Conservation (phyloP, 352 stramenopile species). For the Globisporangium polare region DNA sequence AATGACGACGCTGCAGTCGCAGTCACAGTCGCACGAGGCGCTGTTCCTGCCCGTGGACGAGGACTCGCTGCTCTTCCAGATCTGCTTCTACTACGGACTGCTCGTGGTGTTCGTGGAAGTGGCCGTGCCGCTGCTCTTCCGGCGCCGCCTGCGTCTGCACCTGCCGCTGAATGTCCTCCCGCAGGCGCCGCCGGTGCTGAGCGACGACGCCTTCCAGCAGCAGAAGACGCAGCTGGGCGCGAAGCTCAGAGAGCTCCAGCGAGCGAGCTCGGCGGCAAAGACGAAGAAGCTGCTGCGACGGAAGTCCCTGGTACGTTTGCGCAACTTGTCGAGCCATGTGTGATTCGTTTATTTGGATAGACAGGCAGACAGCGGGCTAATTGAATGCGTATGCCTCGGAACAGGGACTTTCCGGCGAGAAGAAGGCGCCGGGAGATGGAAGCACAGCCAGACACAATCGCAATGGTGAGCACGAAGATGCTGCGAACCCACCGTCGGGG, state of each 20-base stretch:
- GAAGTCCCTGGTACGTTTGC: background rate
- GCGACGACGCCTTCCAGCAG: slow-evolving; percentile 36
- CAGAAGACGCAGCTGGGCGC: slow-evolving; percentile 33
- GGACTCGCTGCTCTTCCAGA: slow-evolving; percentile 42
- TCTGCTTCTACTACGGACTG: slow-evolving; percentile 55
- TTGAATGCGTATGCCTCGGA: background rate
- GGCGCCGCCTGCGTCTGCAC: slow-evolving; percentile 46
- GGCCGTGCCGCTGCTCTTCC: slow-evolving; percentile 44
- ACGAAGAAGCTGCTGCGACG: background rate
- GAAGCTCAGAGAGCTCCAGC: slow-evolving; percentile 35
- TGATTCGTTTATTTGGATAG: background rate
- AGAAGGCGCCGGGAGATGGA: background rate
- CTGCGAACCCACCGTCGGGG: background rate
- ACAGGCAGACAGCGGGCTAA: background rate
- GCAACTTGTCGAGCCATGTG: background rate
- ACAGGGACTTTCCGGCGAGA: background rate
- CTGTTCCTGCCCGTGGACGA: slow-evolving; percentile 50
- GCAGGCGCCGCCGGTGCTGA: slow-evolving; percentile 19
- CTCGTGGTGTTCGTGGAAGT: slow-evolving; percentile 49
- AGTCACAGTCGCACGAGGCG: slow-evolving; percentile 6
- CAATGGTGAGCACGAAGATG: background rate
- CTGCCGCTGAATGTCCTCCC: slow-evolving; percentile 24
- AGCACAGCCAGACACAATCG: background rate
- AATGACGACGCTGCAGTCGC: background rate
- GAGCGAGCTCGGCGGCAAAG: slow-evolving; percentile 3